Base-by-base conservation (phyloP, 306 rosid species). In the Dicorynia guianensis region DNA sequence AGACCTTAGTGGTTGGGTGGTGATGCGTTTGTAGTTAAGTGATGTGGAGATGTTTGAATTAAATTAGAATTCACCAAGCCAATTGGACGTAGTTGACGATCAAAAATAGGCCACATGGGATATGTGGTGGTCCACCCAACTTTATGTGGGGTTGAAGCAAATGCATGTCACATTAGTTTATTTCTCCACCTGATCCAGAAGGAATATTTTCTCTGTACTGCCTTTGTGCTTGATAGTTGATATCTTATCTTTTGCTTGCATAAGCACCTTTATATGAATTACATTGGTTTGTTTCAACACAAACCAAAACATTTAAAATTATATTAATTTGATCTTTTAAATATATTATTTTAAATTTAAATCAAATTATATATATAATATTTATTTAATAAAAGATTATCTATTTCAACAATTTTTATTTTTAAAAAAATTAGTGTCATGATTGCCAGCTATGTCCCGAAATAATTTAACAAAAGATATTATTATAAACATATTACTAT, bases 21-120 rank as follows among this genome's bases (percentile, higher is more conserved):
- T 17, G 49, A 49, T 11, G 36, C 3, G 2, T 65, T 65, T 65
- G 61, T 4, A 42, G 13, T 58, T 17, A 13, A 33, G 67, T 44
- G 57, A 44, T 2, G 58, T 8, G 52, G 30, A 14, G 68, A 17
- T 53, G 49, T 71, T 71, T 43, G 35, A 55, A 72, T 72, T 3
- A 34, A 47, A 72, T 72, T 72, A 72, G 58, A 18, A 46, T 5
- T 57, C 76, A 6, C 10, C 9, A 44, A 44, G 4, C 25, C 36
- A 40, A 63, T 47, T 50, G 11, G 38, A 38, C 54, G 55, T 40
- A 40, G 14, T 35, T 11, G 2, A 33, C 48, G 46, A 72, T 34
- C 13, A 67, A 61, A 0, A 48, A 25, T 1, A 20, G 34, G 80
- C 66, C 82, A 55, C 54, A 73, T 76, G 76, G 71, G 64, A 0